phyloP scores from a whole-genome alignment of 139 green algal species.

The Closterium sp. region DNA sequence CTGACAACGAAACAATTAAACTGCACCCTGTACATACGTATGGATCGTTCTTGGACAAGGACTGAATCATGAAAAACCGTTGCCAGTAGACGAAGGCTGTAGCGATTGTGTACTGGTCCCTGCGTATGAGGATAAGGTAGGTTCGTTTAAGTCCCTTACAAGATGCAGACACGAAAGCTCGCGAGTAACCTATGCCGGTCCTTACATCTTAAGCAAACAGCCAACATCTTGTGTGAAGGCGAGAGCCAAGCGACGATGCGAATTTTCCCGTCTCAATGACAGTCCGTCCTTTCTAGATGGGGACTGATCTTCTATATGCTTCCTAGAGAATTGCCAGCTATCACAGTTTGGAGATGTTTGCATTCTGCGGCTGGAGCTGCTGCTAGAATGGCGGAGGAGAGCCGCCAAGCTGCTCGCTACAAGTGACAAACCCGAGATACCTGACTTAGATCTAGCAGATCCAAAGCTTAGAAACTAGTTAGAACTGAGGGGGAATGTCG shows the following conservation, averaged over 20 bases:
- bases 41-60: conserved; percentile 33
- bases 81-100: conserved; percentile 39
- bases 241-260: not conserved
- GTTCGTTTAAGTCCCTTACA: not conserved
- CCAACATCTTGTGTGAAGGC: conserved; percentile 20
- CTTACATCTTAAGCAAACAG: conserved; percentile 28
- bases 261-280: conserved; percentile 2
- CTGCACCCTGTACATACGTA: conserved; percentile 1
- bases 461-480: no score
- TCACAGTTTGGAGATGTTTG: no score
- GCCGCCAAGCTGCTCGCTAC: no score
- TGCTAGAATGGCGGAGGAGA: no score
- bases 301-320: conserved; percentile 10
- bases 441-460: no score
- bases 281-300: conserved; percentile 28
- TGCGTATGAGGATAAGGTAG: not conserved
- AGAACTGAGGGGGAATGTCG: no score
- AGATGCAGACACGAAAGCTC: not conserved
- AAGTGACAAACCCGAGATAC: no score
- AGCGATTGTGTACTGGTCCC: conserved; percentile 27
- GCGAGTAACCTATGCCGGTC: not conserved
- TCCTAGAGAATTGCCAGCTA: conserved; percentile 18
- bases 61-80: conserved; percentile 34
- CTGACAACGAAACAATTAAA: no score
- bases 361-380: no score